Evolutionary conservation across 2,329 filamentous ascomycete genomes (phyloP).

Genomic region (Aspergillus hiratsukae): DNA sequence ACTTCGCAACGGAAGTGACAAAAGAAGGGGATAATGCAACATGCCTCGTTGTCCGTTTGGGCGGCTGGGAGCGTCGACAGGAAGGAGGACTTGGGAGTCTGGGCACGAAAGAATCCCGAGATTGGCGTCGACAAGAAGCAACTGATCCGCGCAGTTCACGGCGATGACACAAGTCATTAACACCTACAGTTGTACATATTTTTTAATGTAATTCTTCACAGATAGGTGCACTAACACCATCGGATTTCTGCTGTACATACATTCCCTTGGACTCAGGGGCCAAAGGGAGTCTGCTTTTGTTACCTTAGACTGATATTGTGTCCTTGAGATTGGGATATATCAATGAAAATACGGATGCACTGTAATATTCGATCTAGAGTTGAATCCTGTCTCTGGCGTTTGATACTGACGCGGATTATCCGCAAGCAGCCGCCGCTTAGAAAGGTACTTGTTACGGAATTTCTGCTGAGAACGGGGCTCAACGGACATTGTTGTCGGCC

Average conservation of each 20-base stretch:
- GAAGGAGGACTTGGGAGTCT: conserved; percentile 86
- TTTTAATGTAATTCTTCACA: conserved; percentile 4
- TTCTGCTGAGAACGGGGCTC: neutral
- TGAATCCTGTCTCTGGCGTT: too few relatives aligned
- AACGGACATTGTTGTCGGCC: neutral
- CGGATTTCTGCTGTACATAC: neutral
- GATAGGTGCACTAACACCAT: neutral
- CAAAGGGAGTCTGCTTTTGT: neutral
- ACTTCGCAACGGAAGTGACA: conserved; percentile 82
- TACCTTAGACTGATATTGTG: neutral
- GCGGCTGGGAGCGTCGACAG: conserved; percentile 58
- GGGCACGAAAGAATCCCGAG: conserved; percentile 86
- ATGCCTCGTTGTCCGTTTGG: conserved; percentile 58
- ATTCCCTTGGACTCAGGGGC: neutral
- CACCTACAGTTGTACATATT: conserved; percentile 18
- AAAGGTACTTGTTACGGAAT: neutral
- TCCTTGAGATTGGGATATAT: neutral
- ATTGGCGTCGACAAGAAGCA: conserved; percentile 76
- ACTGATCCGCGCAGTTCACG: conserved; percentile 71
- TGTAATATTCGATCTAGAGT: neutral
- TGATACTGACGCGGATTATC: neutral
- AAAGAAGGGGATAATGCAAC: conserved; percentile 61
- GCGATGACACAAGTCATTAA: conserved; percentile 28
- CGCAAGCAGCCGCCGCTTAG: neutral
- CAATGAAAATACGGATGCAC: neutral